Evolutionary conservation across 1,139 yeast species (phyloP).

Genomic region (Saccharomyces hybrid): DNA sequence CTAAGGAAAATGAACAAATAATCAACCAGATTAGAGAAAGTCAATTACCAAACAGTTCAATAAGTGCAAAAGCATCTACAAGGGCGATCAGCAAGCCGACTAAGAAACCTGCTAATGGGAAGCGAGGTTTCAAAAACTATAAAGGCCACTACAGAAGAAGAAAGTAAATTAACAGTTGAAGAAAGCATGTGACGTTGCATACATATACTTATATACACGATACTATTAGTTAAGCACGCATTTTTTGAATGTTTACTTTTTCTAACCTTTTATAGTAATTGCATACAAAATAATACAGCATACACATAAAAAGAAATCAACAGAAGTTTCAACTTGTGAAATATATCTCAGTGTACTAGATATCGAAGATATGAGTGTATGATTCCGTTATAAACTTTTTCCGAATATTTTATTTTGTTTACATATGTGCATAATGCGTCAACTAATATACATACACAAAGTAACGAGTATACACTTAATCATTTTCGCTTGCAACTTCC

Average conservation of each 20-base stretch:
- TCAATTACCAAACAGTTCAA: slow-evolving; percentile 5
- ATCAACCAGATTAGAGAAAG: slow-evolving; percentile 15
- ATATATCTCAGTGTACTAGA: background rate
- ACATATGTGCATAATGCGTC: background rate
- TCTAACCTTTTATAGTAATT: background rate
- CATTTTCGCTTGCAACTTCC: slow-evolving; percentile 29
- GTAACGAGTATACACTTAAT: background rate
- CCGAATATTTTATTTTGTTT: background rate
- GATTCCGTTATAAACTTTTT: background rate
- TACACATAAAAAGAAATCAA: background rate
- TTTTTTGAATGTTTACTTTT: background rate
- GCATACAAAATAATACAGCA: background rate
- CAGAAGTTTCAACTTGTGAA: background rate
- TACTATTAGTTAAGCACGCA: background rate
- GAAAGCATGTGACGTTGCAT: background rate
- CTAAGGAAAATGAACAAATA: slow-evolving; percentile 13
- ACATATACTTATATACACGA: background rate
- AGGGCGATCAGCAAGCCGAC: slow-evolving; percentile 3
- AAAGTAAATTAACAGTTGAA: background rate
- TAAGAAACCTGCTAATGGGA: slow-evolving; percentile 2
- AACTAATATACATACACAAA: background rate
- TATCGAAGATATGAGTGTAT: too few species aligned
- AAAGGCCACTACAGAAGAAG: slow-evolving; percentile 6
- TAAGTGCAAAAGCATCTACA: background rate
- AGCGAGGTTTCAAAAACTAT: slow-evolving; percentile 8